These are phyloP conservation scores for Ustilago tritici DNA, from an alignment of 1,284 basidiomycete genomes.

Conservation along the genomic window DNA sequence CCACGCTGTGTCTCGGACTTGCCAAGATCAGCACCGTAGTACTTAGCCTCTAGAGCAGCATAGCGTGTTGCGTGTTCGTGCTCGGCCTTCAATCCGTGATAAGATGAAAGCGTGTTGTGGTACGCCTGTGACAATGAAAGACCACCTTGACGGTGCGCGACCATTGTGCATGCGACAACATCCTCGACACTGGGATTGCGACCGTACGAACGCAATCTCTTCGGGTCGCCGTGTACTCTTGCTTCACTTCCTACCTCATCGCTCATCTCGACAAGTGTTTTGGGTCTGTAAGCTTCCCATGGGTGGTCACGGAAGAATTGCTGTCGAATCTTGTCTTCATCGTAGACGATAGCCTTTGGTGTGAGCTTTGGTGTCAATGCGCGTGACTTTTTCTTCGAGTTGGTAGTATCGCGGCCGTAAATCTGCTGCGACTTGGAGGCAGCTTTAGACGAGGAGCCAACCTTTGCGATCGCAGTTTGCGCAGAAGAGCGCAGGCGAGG, in stretches of 20 bases:
- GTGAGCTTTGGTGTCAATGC: constrained; percentile 73
- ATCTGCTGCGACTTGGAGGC: constrained; percentile 11
- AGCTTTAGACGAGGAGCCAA: constrained; percentile 32
- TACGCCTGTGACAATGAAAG: constrained; percentile 85
- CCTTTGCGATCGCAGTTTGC: constrained; percentile 13
- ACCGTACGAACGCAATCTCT: constrained; percentile 68
- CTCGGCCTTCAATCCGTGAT: constrained; percentile 70
- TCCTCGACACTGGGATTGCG: constrained; percentile 88
- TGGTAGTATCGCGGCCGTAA: constrained; percentile 48
- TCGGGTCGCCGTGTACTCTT: constrained; percentile 75
- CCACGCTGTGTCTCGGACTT: constrained; percentile 65
- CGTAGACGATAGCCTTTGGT: constrained; percentile 79
- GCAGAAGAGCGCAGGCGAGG: constrained; percentile 27
- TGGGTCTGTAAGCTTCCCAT: constrained; percentile 89
- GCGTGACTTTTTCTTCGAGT: constrained; percentile 65
- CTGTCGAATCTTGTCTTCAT: constrained; percentile 85
- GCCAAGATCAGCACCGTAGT: constrained; percentile 80
- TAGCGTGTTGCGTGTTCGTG: constrained; percentile 82
- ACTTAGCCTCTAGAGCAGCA: constrained; percentile 83
- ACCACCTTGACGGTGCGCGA: constrained; percentile 78
- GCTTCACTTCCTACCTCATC: constrained; percentile 72
- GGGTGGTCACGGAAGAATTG: constrained; percentile 97
- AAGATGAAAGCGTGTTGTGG: constrained; percentile 65
- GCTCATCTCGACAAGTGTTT: constrained; percentile 79
- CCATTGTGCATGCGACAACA: constrained; percentile 82